Conservation (phyloP, 1,139 yeast species). For the Hyphopichia fennica region DNA sequence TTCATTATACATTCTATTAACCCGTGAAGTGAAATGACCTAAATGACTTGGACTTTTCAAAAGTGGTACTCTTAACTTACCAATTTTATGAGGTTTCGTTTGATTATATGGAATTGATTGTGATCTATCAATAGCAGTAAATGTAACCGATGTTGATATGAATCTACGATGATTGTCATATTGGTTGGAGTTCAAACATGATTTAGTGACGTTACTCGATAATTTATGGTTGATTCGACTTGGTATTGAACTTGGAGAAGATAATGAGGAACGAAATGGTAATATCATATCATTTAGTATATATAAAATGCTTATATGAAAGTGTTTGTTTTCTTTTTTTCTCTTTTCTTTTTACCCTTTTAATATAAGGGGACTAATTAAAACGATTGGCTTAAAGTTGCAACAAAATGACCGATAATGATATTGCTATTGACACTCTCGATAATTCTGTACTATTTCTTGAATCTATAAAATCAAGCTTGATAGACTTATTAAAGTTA, state of each 20-base stretch:
- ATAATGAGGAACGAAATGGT: background rate
- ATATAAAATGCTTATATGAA: too few species aligned
- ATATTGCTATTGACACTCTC: too few species aligned
- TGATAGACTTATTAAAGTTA: too few species aligned
- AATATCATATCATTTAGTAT: background rate
- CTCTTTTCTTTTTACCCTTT: too few species aligned
- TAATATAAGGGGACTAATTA: too few species aligned
- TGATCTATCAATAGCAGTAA: conserved; percentile 26
- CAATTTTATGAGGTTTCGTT: conserved; percentile 18
- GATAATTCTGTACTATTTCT: too few species aligned
- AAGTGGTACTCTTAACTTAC: conserved; percentile 49
- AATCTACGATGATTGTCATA: conserved; percentile 2
- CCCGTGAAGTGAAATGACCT: conserved; percentile 79
- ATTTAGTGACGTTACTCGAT: background rate
- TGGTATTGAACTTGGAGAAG: background rate
- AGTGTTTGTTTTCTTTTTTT: too few species aligned
- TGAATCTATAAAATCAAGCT: too few species aligned
- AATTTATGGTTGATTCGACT: background rate
- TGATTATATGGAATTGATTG: conserved; percentile 7
- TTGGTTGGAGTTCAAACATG: background rate
- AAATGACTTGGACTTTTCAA: conserved; percentile 71
- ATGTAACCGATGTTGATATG: conserved; percentile 17
- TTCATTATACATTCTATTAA: conserved; percentile 77
- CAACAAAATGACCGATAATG: too few species aligned
- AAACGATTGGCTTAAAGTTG: too few species aligned